Conservation (phyloP, 2,329 filamentous ascomycete genomes). For the Cladosporium velox region DNA sequence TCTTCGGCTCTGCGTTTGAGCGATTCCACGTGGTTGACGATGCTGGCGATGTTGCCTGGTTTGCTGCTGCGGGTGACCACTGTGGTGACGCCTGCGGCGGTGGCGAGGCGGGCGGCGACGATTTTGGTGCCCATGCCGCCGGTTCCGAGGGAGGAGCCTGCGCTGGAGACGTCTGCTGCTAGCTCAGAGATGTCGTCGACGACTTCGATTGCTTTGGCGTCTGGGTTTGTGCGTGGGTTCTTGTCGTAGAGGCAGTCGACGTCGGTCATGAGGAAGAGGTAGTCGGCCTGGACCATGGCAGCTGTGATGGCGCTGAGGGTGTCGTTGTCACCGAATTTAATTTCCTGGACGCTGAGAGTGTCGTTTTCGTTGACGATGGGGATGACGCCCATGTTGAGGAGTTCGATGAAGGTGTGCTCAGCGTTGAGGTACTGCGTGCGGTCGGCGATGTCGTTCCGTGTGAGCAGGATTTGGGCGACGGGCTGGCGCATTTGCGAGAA, state of each 20-base stretch:
- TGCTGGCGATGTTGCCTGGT: slow-evolving; percentile 85
- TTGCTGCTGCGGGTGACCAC: slow-evolving; percentile 93
- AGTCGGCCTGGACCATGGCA: slow-evolving; percentile 94
- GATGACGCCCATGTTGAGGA: slow-evolving; percentile 92
- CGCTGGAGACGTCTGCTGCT: slow-evolving; percentile 85
- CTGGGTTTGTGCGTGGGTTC: slow-evolving; percentile 81
- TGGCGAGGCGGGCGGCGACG: slow-evolving; percentile 85
- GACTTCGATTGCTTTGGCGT: slow-evolving; percentile 87
- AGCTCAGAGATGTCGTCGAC: slow-evolving; percentile 84
- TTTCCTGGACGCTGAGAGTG: slow-evolving; percentile 93
- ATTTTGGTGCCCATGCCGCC: slow-evolving; percentile 99
- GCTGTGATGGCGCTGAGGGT: slow-evolving; percentile 95
- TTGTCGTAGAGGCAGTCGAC: slow-evolving; percentile 97
- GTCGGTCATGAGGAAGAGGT: slow-evolving; percentile 97
- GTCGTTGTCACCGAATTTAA: slow-evolving; percentile 99
- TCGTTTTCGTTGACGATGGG: slow-evolving; percentile 99
- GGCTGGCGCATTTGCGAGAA: slow-evolving; percentile 87
- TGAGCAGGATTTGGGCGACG: slow-evolving; percentile 91
- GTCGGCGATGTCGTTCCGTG: slow-evolving; percentile 94
- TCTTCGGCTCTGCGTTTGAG: slow-evolving; percentile 43
- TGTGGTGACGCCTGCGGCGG: slow-evolving; percentile 91
- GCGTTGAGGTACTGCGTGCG: slow-evolving; percentile 94
- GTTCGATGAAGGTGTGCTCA: slow-evolving; percentile 88
- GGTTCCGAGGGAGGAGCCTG: slow-evolving; percentile 85
- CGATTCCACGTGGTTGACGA: slow-evolving; percentile 77